Evolutionary conservation across 371 early-diverging fungal species (phyloP), one percentile per base, ranked within the genome.

Genomic region (Mucor velutinosus): DNA sequence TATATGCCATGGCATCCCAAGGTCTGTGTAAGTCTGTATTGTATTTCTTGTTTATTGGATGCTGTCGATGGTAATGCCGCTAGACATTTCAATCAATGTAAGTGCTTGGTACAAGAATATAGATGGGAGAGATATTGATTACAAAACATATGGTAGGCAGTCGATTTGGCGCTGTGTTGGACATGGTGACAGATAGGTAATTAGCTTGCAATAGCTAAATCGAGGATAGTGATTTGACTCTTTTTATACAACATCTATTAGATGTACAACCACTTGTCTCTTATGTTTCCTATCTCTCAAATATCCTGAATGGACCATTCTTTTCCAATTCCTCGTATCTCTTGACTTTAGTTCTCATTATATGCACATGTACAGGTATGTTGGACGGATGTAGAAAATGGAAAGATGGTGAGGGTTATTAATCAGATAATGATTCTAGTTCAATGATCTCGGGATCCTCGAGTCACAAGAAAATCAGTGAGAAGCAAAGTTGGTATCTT

Each of bases 101-200:
- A 75, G 86, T 72, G 19, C 19, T 37, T 6, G n/a, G 6, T 43
- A 8, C 10, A 11, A 49, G 23, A 10, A 25, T 14, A 23, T 11
- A 7, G 45, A 19, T 57, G 15, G 63, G 19, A 51, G 35, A 10
- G 19, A 6, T 30, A 30, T 29, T 55, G 55, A 55, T 29, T 30
- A 55, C 14, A 23, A 10, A 25, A 21, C 6, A 49, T 35, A 19
- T 66, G 10, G 4, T 77, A 95, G 94, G 92, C 72, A 93, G 93
- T 76, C 90, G 91, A 71, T 97, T 97, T 77, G 99, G 99, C 37
- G 95, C 95, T 30, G 97, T 97, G 30, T 82, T 98, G 61, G 99
- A 98, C 76, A 98, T 98, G 98, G 97, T 98, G 58, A 97, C 97
- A 29, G 98, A 97, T 81, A 89, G 94, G 85, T 93, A 84, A 62